Evolutionary conservation across 331 rosid genomes (phyloP).

Genomic region (Saraca asoca): DNA sequence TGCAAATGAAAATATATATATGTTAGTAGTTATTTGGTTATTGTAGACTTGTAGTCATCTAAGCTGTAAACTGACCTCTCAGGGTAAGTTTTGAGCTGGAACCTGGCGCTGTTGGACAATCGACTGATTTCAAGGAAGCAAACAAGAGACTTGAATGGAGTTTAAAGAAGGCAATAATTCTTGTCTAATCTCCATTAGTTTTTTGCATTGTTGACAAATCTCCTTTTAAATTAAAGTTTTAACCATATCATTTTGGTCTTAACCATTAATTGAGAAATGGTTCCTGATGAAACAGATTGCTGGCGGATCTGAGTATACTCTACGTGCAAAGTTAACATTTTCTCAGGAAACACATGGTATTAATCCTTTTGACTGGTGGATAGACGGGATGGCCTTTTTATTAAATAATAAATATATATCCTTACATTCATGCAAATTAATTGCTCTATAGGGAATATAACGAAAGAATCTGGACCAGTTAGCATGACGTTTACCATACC

Average conservation of each 20-base stretch:
- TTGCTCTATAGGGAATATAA: slow-evolving; percentile 60
- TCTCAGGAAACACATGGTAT: slow-evolving; percentile 72
- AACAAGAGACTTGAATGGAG: slow-evolving; percentile 84
- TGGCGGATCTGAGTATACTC: slow-evolving; percentile 80
- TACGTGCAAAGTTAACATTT: slow-evolving; percentile 79
- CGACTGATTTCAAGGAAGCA: slow-evolving; percentile 77
- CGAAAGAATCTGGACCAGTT: slow-evolving; percentile 88
- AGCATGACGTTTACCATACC: slow-evolving; percentile 94
- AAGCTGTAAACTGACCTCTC: slow-evolving; percentile 38
- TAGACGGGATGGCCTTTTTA: slow-evolving; percentile 19
- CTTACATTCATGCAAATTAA: slow-evolving; percentile 26
- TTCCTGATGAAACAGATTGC: slow-evolving; percentile 61
- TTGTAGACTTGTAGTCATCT: slow-evolving; percentile 25
- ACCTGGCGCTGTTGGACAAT: slow-evolving; percentile 74
- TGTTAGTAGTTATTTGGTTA: background rate
- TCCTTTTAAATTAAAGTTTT: background rate
- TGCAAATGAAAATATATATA: slow-evolving; percentile 11
- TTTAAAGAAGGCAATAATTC: slow-evolving; percentile 64
- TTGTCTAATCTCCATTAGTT: slow-evolving; percentile 26
- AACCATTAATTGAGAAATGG: slow-evolving; percentile 12
- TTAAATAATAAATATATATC: slow-evolving; percentile 27
- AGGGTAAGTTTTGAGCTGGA: slow-evolving; percentile 89
- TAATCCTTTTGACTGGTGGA: slow-evolving; percentile 15
- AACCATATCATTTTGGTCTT: slow-evolving; percentile 5
- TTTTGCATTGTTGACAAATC: slow-evolving; percentile 1